Percentiles rank a stretch among this genome's conserved stretches.
Conservation (phyloP, 2,329 filamentous ascomycete genomes). For the Ophiostoma montium region DNA sequence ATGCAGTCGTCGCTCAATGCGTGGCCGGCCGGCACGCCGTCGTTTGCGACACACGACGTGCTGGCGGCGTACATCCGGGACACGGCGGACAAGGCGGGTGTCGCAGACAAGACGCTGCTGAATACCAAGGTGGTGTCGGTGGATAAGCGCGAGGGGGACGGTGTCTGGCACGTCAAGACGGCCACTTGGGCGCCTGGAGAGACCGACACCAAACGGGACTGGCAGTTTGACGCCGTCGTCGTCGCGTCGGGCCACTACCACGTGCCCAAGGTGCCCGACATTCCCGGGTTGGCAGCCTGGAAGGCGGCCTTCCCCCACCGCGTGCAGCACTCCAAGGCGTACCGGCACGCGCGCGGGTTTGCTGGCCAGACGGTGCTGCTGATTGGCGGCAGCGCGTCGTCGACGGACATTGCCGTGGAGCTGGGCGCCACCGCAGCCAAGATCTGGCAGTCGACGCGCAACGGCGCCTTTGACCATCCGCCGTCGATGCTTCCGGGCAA, state of each 20-base stretch:
- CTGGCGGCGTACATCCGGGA: conserved; percentile 47
- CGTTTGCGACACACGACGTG: conserved; percentile 41
- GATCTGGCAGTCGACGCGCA: conserved; percentile 39
- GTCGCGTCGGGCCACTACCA: conserved; percentile 56
- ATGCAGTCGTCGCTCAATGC: conserved; percentile 27
- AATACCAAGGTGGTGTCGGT: conserved; percentile 43
- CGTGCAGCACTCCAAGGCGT: conserved; percentile 58
- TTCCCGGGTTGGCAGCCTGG: conserved; percentile 44
- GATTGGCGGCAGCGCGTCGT: conserved; percentile 36
- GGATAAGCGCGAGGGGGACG: conserved; percentile 23
- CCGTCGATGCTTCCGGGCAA: conserved; percentile 37
- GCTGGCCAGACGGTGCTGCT: conserved; percentile 25
- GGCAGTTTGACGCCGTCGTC: conserved; percentile 48
- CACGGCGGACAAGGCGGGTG: conserved; percentile 35
- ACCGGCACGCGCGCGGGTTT: conserved; percentile 36
- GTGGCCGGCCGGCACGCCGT: conserved; percentile 46
- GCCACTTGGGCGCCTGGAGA: conserved; percentile 3
- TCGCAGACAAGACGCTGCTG: conserved; percentile 36
- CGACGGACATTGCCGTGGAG: conserved; percentile 28
- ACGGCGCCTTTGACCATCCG: conserved; percentile 45
- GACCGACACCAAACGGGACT: not conserved
- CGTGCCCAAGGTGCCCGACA: conserved; percentile 45
- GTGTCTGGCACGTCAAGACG: not conserved
- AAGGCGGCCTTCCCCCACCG: conserved; percentile 35
- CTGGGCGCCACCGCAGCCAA: conserved; percentile 23